Evolutionary conservation across 2,329 filamentous ascomycete species (phyloP).

Genomic region (Byssoonygena ceratinophila): DNA sequence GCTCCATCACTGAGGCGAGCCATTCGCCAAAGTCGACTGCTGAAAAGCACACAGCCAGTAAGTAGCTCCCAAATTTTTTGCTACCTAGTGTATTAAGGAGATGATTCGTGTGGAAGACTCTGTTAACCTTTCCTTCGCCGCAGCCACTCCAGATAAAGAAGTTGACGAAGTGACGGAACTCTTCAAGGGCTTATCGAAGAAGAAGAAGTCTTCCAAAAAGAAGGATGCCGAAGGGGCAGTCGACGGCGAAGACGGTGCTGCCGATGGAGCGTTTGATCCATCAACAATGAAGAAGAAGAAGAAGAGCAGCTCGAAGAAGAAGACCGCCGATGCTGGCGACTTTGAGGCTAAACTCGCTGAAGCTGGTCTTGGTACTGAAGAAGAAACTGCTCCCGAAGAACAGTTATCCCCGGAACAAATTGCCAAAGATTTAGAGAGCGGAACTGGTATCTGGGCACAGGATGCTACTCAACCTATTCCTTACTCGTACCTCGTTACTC

Average conservation of each 20-base stretch:
- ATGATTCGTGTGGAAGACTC: neutral
- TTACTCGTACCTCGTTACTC: slow-evolving; percentile 74
- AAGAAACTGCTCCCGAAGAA: slow-evolving; percentile 46
- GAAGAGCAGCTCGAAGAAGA: slow-evolving; percentile 51
- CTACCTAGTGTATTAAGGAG: neutral
- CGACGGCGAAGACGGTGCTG: slow-evolving; percentile 41
- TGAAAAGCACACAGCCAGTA: slow-evolving; percentile 64
- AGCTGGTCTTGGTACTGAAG: slow-evolving; percentile 50
- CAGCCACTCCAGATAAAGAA: slow-evolving; percentile 42
- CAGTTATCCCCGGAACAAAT: slow-evolving; percentile 48
- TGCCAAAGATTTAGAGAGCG: slow-evolving; percentile 63
- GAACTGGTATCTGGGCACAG: slow-evolving; percentile 84
- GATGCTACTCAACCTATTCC: slow-evolving; percentile 65
- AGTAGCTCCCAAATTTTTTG: slow-evolving; percentile 23
- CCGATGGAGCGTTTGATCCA: slow-evolving; percentile 54
- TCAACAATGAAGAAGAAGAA: slow-evolving; percentile 76
- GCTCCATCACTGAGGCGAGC: slow-evolving; percentile 64
- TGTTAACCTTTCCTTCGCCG: slow-evolving; percentile 44
- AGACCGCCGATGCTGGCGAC: slow-evolving; percentile 50
- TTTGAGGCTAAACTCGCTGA: slow-evolving; percentile 58
- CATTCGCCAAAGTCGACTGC: slow-evolving; percentile 67
- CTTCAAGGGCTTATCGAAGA: slow-evolving; percentile 62
- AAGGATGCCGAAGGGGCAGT: slow-evolving; percentile 46
- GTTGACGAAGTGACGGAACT: slow-evolving; percentile 57
- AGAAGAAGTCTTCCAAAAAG: slow-evolving; percentile 55